A percentile compares a stretch with the other conserved stretches of the same genome.
phyloP scores from a whole-genome alignment of 1,284 basidiomycete genomes.

The Cyathus olla region DNA sequence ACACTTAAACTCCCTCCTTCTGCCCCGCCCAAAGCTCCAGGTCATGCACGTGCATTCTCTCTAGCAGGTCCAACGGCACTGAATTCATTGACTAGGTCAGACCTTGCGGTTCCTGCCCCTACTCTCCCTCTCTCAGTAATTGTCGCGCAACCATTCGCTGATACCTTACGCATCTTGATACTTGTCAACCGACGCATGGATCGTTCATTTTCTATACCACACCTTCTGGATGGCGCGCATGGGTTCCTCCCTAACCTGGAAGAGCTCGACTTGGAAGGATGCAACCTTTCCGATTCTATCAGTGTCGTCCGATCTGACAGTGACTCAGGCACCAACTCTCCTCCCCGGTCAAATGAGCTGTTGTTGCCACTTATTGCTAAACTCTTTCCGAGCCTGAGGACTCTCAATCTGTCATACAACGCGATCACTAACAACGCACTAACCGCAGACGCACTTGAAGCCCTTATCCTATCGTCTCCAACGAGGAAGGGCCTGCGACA shows the following conservation, averaged over 20 bases:
- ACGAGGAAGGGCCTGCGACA: constrained; percentile 67
- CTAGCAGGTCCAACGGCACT: constrained; percentile 49
- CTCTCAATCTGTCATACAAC: constrained; percentile 82
- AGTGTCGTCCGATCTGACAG: constrained; percentile 45
- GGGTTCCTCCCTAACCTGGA: constrained; percentile 72
- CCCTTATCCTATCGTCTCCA: constrained; percentile 59
- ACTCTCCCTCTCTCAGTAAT: constrained; percentile 76
- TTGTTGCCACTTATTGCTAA: constrained; percentile 67
- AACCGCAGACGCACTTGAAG: constrained; percentile 54
- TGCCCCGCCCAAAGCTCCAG: constrained; percentile 56
- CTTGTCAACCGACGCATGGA: constrained; percentile 77
- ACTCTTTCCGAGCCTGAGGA: constrained; percentile 76
- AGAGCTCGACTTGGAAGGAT: constrained; percentile 78
- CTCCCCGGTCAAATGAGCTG: constrained; percentile 57
- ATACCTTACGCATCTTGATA: constrained; percentile 67
- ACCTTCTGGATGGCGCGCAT: constrained; percentile 34
- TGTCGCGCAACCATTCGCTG: constrained; percentile 67
- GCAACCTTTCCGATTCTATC: constrained; percentile 69
- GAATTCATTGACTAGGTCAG: constrained; percentile 37
- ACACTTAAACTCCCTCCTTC: constrained; percentile 76
- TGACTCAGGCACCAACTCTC: constrained; percentile 39
- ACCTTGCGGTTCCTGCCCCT: constrained; percentile 72
- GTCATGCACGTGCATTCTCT: constrained; percentile 74
- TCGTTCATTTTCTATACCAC: constrained; percentile 64
- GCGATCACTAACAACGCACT: constrained; percentile 64